Evolutionary conservation across 345 rosid species (phyloP).

Genomic region (Rhodamnia rubescens): DNA sequence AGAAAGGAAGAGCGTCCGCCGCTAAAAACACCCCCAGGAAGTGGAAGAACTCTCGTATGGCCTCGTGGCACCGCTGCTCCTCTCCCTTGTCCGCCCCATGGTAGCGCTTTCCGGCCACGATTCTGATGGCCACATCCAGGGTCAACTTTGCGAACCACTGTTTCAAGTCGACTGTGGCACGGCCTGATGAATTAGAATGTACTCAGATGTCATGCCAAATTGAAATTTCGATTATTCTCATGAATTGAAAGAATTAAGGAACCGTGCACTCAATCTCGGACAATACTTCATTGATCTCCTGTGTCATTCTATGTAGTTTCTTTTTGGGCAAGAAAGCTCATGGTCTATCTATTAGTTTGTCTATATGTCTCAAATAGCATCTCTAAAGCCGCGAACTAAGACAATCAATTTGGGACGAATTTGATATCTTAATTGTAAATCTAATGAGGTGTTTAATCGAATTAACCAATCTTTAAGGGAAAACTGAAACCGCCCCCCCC

Average conservation of each 20-base stretch:
- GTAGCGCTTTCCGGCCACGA: conserved; percentile 24
- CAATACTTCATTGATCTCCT: neutral
- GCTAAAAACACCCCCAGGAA: conserved; percentile 1
- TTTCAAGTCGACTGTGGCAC: conserved; percentile 15
- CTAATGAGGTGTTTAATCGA: neutral
- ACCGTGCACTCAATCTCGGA: neutral
- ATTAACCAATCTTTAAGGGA: neutral
- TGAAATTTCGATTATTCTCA: neutral
- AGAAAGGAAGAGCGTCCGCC: conserved; percentile 12
- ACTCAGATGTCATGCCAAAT: neutral
- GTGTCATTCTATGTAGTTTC: neutral
- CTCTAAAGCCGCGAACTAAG: neutral
- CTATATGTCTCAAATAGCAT: neutral
- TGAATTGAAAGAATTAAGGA: neutral
- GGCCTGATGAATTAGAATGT: neutral
- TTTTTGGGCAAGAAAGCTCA: neutral
- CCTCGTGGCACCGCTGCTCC: conserved; percentile 2
- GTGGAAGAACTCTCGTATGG: neutral
- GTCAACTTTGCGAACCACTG: conserved; percentile 14
- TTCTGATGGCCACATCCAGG: conserved; percentile 8
- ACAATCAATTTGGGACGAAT: neutral
- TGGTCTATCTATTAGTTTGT: neutral
- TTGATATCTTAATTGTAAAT: neutral
- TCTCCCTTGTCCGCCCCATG: conserved; percentile 1
- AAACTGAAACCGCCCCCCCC: too few species aligned